phyloP scores from a whole-genome alignment of 805 yeast genomes.

The Kuraishia cidri region DNA sequence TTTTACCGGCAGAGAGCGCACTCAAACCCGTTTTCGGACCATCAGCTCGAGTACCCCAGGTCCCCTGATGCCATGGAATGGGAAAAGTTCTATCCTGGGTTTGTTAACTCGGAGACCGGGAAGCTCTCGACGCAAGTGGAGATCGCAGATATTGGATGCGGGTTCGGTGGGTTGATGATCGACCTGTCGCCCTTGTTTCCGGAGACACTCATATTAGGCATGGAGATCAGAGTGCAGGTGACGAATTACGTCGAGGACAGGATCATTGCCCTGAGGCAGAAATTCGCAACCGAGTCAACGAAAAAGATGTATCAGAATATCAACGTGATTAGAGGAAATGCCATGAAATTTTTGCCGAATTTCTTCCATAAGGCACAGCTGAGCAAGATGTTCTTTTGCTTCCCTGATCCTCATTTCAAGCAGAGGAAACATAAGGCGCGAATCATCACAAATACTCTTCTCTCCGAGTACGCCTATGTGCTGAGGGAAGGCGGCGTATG shows the following conservation, averaged over 20 bases:
- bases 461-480: slow-evolving; percentile 89
- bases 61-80: slow-evolving; percentile 85
- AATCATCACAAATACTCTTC: slow-evolving; percentile 81
- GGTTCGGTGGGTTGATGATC: slow-evolving; percentile 86
- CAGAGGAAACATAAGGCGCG: slow-evolving; percentile 96
- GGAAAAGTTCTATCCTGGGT: slow-evolving; percentile 66
- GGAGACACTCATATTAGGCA: slow-evolving; percentile 71
- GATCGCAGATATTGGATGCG: slow-evolving; percentile 96
- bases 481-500: slow-evolving; percentile 79
- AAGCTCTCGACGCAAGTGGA: slow-evolving; percentile 51
- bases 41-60: slow-evolving; percentile 78
- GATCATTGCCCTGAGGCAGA: slow-evolving; percentile 76
- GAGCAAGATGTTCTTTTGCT: slow-evolving; percentile 91
- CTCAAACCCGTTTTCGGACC: slow-evolving; percentile 96
- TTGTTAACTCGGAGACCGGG: slow-evolving; percentile 28
- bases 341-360: slow-evolving; percentile 96
- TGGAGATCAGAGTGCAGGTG: slow-evolving; percentile 97
- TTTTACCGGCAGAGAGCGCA: slow-evolving; percentile 96
- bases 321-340: slow-evolving; percentile 86
- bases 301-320: slow-evolving; percentile 62
- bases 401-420: slow-evolving; percentile 99
- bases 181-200: slow-evolving; percentile 76
- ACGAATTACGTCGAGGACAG: slow-evolving; percentile 96
- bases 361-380: slow-evolving; percentile 80
- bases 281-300: slow-evolving; percentile 15